Evolutionary conservation across 1,139 yeast species (phyloP), one percentile per base, ranked within the genome.

Genomic region (Taiozyma sp.): DNA sequence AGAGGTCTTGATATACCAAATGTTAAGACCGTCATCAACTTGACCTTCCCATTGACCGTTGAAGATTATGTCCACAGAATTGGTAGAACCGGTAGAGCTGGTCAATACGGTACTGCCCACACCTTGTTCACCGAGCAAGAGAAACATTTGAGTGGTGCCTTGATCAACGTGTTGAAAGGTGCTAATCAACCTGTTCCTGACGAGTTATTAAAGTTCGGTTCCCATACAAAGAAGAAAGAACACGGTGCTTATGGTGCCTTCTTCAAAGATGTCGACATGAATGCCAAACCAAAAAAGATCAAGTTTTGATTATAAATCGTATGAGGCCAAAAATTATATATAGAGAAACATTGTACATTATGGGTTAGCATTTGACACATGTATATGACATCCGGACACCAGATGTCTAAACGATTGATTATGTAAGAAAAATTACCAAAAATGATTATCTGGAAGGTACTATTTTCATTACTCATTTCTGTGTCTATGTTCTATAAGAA

Each of bases 21-120:
- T 62, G 99, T 93, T 59, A 93, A 92, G 70, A 89, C 91, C 32
- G 99, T 93, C 47, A 91, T 93, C 68, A 93, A 93, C 70, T 77
- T 95, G 70, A 93, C 99, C 4, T 93, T 93, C 84, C 99, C 99
- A 48, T 79, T 95, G 63, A 93, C 99, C 0, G 96, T 90, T 27
- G 99, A 93, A 72, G 99, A 95, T 72, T 93, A 93, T 65, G 99
- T 93, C 47, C 99, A 93, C 70, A 83, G 99, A 73, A 93, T 93
- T 61, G 99, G 99, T 59, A 86, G 99, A 78, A 93, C 99, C 19
- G 99, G 99, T 56, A 85, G 99, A 74, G 99, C 99, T 16, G 99
- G 99, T 44, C 90, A 87, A 70, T 77, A 91, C 2, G 99, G 99
- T 65, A 81, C 83, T 57, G 96, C 99, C 22, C 96, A 92, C 66